Percentiles rank a stretch among this genome's conserved stretches.
These are phyloP conservation scores for Metschnikowia shivogae DNA, from an alignment of 805 yeast genomes.

Conservation along the genomic window DNA sequence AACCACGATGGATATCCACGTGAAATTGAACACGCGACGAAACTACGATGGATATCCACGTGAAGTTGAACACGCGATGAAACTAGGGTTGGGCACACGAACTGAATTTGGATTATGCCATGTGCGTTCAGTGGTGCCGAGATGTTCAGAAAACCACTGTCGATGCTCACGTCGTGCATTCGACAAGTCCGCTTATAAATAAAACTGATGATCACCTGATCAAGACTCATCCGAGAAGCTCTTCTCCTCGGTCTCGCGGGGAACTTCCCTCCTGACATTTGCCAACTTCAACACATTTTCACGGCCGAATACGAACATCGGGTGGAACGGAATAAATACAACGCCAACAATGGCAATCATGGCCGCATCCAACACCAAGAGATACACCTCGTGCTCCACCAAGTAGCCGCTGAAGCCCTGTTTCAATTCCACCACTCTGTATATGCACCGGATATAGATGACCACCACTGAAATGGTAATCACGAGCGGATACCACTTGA, in stretches of 20 bases:
- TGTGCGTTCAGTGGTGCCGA: too few species aligned
- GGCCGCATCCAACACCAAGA: conserved; percentile 37
- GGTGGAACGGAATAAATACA: conserved; percentile 37
- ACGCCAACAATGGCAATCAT: conserved; percentile 36
- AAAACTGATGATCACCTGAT: too few species aligned
- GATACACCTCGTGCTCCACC: conserved; percentile 31
- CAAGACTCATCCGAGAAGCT: neutral
- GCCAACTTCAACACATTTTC: conserved; percentile 15
- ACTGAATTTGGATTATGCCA: too few species aligned
- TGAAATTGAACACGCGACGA: too few species aligned
- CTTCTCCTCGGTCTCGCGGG: neutral
- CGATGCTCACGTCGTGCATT: too few species aligned
- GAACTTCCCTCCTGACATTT: conserved; percentile 5
- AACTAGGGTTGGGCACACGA: too few species aligned
- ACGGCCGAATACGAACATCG: conserved; percentile 33
- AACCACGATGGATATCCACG: too few species aligned
- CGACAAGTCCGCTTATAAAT: too few species aligned
- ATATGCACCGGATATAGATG: conserved; percentile 35
- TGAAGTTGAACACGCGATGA: too few species aligned
- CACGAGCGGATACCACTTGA: conserved; percentile 32
- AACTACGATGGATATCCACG: too few species aligned
- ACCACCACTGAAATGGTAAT: conserved; percentile 30
- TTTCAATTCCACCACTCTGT: conserved; percentile 40
- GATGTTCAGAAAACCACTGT: too few species aligned
- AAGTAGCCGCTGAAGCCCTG: conserved; percentile 37